phyloP scores from a whole-genome alignment of 257 asterid genomes.

The Lantana camara region DNA sequence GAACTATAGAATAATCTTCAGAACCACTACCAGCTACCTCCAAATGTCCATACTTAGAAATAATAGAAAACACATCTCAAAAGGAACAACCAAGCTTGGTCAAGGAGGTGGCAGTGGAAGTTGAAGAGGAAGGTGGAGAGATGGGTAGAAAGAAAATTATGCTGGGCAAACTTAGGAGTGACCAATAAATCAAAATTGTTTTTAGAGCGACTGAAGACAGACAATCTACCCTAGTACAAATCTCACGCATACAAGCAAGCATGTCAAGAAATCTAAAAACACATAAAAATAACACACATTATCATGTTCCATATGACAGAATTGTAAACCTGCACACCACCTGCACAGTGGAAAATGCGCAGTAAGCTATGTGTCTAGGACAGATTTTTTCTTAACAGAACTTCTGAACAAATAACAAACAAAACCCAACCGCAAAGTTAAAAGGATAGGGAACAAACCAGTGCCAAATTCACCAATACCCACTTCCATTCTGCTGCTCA shows the following conservation, averaged over 20 bases:
- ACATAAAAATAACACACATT: slow-evolving; percentile 24
- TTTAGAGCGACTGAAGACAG: not conserved
- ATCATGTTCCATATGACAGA: slow-evolving; percentile 71
- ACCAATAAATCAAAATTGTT: not conserved
- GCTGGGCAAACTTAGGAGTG: not conserved
- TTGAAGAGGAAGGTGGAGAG: too few relatives aligned
- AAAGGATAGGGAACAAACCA: slow-evolving; percentile 59
- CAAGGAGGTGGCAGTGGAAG: too few relatives aligned
- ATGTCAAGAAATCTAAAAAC: slow-evolving; percentile 23
- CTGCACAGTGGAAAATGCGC: slow-evolving; percentile 99
- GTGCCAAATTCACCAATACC: slow-evolving; percentile 41
- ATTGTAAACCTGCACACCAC: slow-evolving; percentile 92
- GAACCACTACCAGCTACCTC: too few relatives aligned
- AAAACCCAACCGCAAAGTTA: slow-evolving; percentile 2
- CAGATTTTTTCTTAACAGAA: slow-evolving; percentile 20
- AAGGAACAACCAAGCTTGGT: too few relatives aligned
- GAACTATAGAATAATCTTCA: too few relatives aligned
- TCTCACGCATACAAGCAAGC: slow-evolving; percentile 22
- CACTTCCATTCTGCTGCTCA: slow-evolving; percentile 42
- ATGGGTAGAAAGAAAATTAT: too few relatives aligned
- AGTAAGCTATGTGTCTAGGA: slow-evolving; percentile 55
- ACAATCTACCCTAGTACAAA: not conserved
- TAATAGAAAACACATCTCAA: too few relatives aligned
- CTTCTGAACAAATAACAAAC: not conserved
- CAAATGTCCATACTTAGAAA: too few relatives aligned